Base-by-base conservation (phyloP, 768 basidiomycete genomes). In the Rickenella mellea region DNA sequence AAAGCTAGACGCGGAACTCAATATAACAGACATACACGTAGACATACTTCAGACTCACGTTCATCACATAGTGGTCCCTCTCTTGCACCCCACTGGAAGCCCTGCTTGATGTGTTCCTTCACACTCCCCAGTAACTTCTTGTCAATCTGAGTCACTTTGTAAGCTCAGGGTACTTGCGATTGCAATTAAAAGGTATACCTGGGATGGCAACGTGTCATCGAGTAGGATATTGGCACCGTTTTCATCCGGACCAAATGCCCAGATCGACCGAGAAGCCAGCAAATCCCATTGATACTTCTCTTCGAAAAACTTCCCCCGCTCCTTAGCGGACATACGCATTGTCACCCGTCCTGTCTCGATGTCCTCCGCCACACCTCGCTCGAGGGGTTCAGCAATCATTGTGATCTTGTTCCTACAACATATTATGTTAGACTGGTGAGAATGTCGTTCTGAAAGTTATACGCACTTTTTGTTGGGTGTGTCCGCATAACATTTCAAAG, bases 221-320 rank as follows among this genome's bases (percentile, higher is more conserved):
- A 98, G 65, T 31, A 98, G 68, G 47, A 94, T 76, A 60, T 99
- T 99, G 7, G 94, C 78, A 0, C 96, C 96, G 48, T 78, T 82
- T 33, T 97, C 94, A 51, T 98, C 91, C 3, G 96, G 96, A 15
- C 96, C 96, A 62, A 99, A 99, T 17, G 96, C 92, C 96, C 96
- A 99, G 69, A 99, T 96, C 52, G 93, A 97, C 45, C 96, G 75
- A 32, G 92, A 94, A 1, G 96, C 94, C 45, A 99, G 75, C 54
- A 98, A 64, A 65, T 99, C 96, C 94, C 96, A 99, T 45, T 93
- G 86, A 61, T 98, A 94, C 57, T 91, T 94, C 57, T 89, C 83
- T 62, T 98, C 81, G 64, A 99, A 98, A 68, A 93, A 91, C 38
- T 80, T 84, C 22, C 94, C 96, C 33, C 96, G 73, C 55, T 98